Base-by-base conservation (phyloP, 495 filamentous ascomycete species). In the Penicillium daleae region DNA sequence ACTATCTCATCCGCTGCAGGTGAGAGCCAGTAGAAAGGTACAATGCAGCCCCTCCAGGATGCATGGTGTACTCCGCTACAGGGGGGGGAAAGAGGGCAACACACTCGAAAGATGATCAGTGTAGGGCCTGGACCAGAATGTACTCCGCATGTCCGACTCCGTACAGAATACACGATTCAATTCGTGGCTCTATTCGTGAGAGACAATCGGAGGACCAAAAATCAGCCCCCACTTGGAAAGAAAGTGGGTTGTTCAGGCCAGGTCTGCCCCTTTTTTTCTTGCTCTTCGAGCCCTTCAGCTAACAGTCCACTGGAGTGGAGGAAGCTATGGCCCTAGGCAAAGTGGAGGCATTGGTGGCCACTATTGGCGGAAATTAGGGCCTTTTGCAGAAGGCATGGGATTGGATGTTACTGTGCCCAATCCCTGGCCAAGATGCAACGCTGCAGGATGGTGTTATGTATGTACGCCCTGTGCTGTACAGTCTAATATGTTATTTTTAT, bases 41-140 rank as follows among this genome's bases (percentile, higher is more conserved):
- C 26, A 29, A 50, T n/a, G 46, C 22, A 50, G 46, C 26, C 22
- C 46, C 46, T 50, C 46, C 46, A 46, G 19, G 7, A 15, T 54
- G 15, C 51, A 54, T 24, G 1, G 26, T 21, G 29, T 19, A 33
- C 50, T 54, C 19, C 54, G 3, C n/a, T 56, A 31, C 31, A 39
- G 29, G 4, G 29, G 40, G 19, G 27, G 21, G 6, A 53, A 61
- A 33, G 29, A 56, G 46, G 56, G 49, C 37, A 19, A 63, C 61
- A 42, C 37, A 40, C 39, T 29, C 21, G 2, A 12, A 17, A 56
- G 32, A 40, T 19, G 49, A 50, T 49, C 61, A 65, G 59, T 32
- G 52, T 54, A 66, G 61, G 67, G 65, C 51, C 67, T 70, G 70
- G 59, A 58, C 50, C 66, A 54, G 59, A 56, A 26, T n/a, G 48